Conservation (phyloP, 495 filamentous ascomycete species). For the Parathielavia appendiculata region DNA sequence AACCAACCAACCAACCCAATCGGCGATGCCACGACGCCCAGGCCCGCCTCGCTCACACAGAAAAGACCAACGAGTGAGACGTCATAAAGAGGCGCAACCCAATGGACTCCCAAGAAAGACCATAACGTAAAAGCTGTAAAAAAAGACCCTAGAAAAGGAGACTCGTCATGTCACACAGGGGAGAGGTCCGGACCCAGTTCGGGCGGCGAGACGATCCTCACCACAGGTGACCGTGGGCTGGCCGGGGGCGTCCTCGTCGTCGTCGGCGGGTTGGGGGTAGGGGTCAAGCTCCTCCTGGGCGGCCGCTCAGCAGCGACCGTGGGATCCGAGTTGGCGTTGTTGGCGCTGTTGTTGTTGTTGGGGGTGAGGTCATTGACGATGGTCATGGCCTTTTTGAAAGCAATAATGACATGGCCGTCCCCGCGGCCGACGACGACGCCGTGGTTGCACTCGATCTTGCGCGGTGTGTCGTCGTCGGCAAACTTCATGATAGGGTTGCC, state of each 20-base stretch:
- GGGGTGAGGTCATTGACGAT: slow-evolving; percentile 8
- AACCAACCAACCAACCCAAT: no score
- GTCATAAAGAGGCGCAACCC: not conserved
- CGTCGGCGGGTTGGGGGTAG: not conserved
- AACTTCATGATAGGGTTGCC: slow-evolving; percentile 29
- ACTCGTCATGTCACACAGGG: not conserved
- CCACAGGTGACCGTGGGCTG: slow-evolving; percentile 8
- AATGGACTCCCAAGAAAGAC: not conserved
- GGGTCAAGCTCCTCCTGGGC: no score
- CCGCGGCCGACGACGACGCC: slow-evolving; percentile 25
- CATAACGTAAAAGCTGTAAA: not conserved
- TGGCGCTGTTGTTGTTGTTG: not conserved
- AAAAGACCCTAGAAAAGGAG: not conserved
- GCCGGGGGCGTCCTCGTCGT: not conserved
- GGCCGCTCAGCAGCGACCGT: not conserved
- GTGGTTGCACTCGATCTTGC: slow-evolving; percentile 16
- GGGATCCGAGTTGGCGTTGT: not conserved
- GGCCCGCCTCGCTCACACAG: not conserved
- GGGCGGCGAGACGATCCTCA: slow-evolving; percentile 21
- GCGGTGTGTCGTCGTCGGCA: slow-evolving; percentile 21
- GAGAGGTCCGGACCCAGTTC: not conserved
- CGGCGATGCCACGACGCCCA: not conserved
- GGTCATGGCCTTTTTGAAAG: slow-evolving; percentile 26
- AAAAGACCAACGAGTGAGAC: not conserved
- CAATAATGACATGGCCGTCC: slow-evolving; percentile 27